A percentile compares a stretch with the other conserved stretches of the same genome.
These are phyloP conservation scores for Lyophyllum decastes DNA, from an alignment of 768 basidiomycete genomes.

Conservation along the genomic window DNA sequence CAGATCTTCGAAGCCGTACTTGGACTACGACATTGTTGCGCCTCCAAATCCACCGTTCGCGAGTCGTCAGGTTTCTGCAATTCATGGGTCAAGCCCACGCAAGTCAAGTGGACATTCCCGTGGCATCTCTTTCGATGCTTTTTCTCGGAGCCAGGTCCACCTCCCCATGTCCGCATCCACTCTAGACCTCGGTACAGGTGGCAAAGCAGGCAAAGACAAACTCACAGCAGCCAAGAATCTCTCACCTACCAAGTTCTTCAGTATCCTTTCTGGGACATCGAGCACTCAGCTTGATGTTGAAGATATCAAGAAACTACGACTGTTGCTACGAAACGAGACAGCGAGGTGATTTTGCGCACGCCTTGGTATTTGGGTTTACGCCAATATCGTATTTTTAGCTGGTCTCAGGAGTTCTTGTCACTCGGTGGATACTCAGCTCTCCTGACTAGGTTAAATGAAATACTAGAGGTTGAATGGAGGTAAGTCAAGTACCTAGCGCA, in stretches of 20 bases:
- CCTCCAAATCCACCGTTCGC: slow-evolving; percentile 37
- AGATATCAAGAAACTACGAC: slow-evolving; percentile 81
- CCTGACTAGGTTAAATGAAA: slow-evolving; percentile 82
- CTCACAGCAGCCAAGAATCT: slow-evolving; percentile 46
- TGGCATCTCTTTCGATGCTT: slow-evolving; percentile 63
- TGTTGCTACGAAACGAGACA: slow-evolving; percentile 89
- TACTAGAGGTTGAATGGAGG: slow-evolving; percentile 98
- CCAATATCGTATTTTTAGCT: slow-evolving; percentile 44
- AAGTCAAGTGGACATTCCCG: slow-evolving; percentile 51
- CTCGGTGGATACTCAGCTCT: slow-evolving; percentile 86
- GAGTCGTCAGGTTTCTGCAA: slow-evolving; percentile 38
- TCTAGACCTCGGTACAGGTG: slow-evolving; percentile 40
- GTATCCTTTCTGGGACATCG: slow-evolving; percentile 64
- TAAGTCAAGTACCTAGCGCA: slow-evolving; percentile 32
- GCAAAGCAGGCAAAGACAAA: slow-evolving; percentile 55
- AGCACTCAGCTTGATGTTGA: slow-evolving; percentile 84
- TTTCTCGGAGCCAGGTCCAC: slow-evolving; percentile 56
- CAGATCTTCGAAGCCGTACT: slow-evolving; percentile 38
- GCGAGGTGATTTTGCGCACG: slow-evolving; percentile 54
- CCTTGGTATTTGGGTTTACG: not conserved
- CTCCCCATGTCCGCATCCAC: slow-evolving; percentile 43
- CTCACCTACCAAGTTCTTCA: slow-evolving; percentile 68
- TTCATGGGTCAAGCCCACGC: slow-evolving; percentile 35
- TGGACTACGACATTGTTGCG: slow-evolving; percentile 39
- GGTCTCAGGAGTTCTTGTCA: slow-evolving; percentile 86